A percentile compares a stretch with the other conserved stretches of the same genome.
phyloP scores from a whole-genome alignment of 164 flowering plant genomes.

The Vitis vinifera region DNA sequence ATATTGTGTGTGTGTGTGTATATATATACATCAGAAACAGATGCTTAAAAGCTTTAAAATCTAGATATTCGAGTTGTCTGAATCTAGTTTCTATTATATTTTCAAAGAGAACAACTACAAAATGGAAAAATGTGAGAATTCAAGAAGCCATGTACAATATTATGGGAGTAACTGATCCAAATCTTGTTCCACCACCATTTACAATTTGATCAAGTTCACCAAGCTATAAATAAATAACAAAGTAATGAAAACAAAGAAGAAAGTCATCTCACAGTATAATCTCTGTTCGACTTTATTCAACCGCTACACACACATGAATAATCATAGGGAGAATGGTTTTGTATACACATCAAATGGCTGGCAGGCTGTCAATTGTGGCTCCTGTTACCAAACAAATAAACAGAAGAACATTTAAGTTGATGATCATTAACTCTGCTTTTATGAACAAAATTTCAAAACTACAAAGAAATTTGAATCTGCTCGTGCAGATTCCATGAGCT shows the following conservation, averaged over 20 bases:
- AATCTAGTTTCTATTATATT: not conserved
- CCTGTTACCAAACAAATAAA: constrained; percentile 40
- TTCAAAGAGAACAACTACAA: not conserved
- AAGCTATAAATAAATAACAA: not conserved
- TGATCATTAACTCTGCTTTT: no score
- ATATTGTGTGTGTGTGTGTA: no score
- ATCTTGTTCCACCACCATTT: not conserved
- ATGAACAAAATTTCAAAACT: no score
- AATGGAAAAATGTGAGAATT: not conserved
- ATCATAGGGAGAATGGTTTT: constrained; percentile 70
- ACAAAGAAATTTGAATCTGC: no score
- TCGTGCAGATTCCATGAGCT: no score
- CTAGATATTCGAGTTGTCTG: no score
- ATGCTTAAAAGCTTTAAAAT: no score
- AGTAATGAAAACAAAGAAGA: no score
- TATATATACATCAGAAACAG: no score
- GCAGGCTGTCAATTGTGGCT: constrained; percentile 68
- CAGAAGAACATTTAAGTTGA: not conserved
- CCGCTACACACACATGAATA: not conserved
- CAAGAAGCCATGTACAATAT: constrained; percentile 2
- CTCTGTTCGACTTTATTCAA: not conserved
- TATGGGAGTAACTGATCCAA: not conserved
- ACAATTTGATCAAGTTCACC: not conserved
- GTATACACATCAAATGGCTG: constrained; percentile 72
- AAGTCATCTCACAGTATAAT: no score